Base-by-base conservation (phyloP, 306 rosid species). In the Hylodesmum podocarpum region DNA sequence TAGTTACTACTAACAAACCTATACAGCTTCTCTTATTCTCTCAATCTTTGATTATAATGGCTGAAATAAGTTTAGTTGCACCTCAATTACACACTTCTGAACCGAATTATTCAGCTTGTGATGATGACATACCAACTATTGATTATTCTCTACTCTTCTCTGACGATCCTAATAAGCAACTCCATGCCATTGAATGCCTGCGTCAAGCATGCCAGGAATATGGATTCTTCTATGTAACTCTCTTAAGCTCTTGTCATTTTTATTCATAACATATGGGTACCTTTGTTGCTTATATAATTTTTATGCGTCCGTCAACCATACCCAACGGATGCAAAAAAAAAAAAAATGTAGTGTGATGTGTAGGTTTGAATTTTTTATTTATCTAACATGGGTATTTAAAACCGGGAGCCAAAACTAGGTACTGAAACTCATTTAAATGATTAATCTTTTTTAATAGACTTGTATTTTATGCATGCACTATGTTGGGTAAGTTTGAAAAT, bases 81-180 rank as follows among this genome's bases (percentile, higher is more conserved):
- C 29, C 59, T 24, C 28, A 73, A 73, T 61, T 6, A n/a, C 14
- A 61, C 15, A 29, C 24, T 59, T n/a, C 25, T 16, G 14, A 59
- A 25, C 13, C 55, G 10, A 53, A 53, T 15, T 70, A 79, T 55
- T 13, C 47, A 44, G 87, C 81, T 40, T 57, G 4, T 47, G 80
- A 84, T 77, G 85, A 80, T 57, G 77, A 76, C 28, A 84, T 84
- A 29, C 87, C 87, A 34, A 72, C 87, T 0, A 12, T 84, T 72
- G 83, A 84, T 72, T 84, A 80, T 73, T 80, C 85, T 24, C 13
- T 49, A 10, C 73, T 84, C 11, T 80, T 84, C 39, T 76, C 70
- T 49, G 4, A 72, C n/a, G 74, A 80, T 34, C 22, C 18, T 29
- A 11, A 36, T 58, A 77, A 84, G 15, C 46, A 47, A 66, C 18